phyloP scores from a whole-genome alignment of 208 protist species.

The Trichomonas tenax region DNA sequence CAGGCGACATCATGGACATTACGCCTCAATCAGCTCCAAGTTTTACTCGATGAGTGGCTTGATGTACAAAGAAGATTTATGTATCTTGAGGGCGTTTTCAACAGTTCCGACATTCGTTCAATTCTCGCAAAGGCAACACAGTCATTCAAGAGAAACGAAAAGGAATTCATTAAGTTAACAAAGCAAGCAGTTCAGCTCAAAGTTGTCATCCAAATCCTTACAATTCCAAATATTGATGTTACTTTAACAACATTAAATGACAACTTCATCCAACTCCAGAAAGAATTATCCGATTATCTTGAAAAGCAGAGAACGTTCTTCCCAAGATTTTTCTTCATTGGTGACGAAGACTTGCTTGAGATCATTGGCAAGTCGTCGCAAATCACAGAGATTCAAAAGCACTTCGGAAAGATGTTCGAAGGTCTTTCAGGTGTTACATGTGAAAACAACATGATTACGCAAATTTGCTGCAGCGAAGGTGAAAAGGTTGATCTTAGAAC shows the following conservation, averaged over 20 bases:
- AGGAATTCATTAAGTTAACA: neutral
- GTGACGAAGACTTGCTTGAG: conserved; percentile 98
- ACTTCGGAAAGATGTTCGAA: conserved; percentile 97
- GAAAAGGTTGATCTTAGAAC: conserved; percentile 65
- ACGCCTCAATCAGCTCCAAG: neutral
- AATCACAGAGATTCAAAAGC: conserved; percentile 64
- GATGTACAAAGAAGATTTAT: conserved; percentile 21
- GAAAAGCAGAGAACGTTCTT: conserved; percentile 55
- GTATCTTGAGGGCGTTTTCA: conserved; percentile 19
- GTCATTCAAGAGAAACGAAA: neutral
- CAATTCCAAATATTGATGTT: neutral
- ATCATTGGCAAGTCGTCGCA: conserved; percentile 77
- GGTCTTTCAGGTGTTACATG: conserved; percentile 64
- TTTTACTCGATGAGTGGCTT: conserved; percentile 17
- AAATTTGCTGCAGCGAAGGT: conserved; percentile 69
- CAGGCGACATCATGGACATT: neutral
- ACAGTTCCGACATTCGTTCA: neutral
- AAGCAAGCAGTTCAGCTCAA: neutral
- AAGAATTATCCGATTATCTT: conserved; percentile 23
- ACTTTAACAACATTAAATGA: neutral
- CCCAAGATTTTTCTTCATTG: conserved; percentile 98
- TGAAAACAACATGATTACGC: conserved; percentile 44
- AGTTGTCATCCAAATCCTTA: neutral
- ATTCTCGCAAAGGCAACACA: neutral
- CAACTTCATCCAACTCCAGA: neutral